Evolutionary conservation across 257 asterid genomes (phyloP).

Genomic region (Pogostemon cablin): DNA sequence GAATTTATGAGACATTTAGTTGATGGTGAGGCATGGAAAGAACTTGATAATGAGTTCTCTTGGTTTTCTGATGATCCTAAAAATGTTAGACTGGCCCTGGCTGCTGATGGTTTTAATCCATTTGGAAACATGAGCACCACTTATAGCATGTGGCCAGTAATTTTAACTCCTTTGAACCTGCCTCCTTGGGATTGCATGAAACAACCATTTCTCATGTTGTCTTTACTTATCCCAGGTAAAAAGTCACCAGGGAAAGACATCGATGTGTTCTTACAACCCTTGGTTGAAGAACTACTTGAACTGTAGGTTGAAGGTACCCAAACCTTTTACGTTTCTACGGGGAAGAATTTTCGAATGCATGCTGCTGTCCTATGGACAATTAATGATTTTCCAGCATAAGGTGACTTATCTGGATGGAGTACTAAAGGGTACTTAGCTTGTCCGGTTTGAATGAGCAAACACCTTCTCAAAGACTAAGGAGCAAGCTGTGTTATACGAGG

Average conservation of each 20-base stretch:
- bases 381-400: not conserved
- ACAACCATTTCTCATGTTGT: too few species aligned
- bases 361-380: not conserved
- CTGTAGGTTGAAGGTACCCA: not conserved
- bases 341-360: too few species aligned
- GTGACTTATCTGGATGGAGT: not conserved
- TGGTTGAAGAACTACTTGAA: not conserved
- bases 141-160: too few species aligned
- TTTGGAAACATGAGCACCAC: too few species aligned
- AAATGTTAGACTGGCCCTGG: not conserved
- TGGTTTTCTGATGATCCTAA: not conserved
- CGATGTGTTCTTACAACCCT: not conserved
- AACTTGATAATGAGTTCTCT: not conserved
- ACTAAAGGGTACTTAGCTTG: not conserved
- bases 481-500: not conserved
- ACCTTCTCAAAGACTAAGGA: not conserved
- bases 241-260: not conserved
- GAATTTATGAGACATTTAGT: too few species aligned
- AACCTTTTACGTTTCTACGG: too few species aligned
- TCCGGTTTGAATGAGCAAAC: not conserved
- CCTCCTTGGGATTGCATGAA: not conserved
- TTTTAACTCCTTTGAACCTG: not conserved
- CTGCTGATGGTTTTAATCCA: not conserved
- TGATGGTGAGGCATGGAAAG: not conserved
- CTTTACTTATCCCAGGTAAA: not conserved